These are phyloP conservation scores for Penicillium daleae DNA, from an alignment of 495 filamentous ascomycete species.

Conservation along the genomic window DNA sequence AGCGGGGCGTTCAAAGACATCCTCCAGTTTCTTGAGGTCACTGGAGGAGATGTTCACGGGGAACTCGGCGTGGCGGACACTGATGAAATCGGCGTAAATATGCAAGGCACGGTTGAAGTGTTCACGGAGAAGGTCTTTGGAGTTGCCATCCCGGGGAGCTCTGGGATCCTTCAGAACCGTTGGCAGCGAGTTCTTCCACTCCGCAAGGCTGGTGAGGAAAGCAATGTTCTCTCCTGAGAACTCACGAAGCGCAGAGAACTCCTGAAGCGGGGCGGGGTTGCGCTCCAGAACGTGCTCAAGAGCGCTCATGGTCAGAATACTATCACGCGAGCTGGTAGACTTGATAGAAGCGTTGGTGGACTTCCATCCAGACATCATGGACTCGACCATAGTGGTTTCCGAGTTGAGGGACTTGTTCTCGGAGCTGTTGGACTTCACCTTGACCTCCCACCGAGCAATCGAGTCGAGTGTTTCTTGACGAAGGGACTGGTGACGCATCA, in stretches of 20 bases:
- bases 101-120: conserved; percentile 57
- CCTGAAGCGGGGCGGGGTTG: conserved; percentile 57
- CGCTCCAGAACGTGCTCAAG: conserved; percentile 60
- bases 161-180: conserved; percentile 21
- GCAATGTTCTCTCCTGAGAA: conserved; percentile 72
- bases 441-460: conserved; percentile 39
- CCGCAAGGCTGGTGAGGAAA: conserved; percentile 61
- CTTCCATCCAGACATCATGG: conserved; percentile 39
- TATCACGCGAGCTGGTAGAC: conserved; percentile 34
- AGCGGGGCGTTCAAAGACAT: conserved; percentile 51
- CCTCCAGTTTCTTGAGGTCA: conserved; percentile 51
- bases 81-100: conserved; percentile 62
- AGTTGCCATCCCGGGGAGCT: conserved; percentile 22
- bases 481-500: conserved; percentile 54
- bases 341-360: conserved; percentile 36
- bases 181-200: conserved; percentile 52
- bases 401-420: conserved; percentile 37
- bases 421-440: conserved; percentile 28
- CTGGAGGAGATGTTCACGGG: conserved; percentile 63
- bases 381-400: conserved; percentile 36
- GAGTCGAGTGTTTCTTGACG: conserved; percentile 42
- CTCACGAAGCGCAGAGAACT: conserved; percentile 64
- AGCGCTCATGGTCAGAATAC: conserved; percentile 60
- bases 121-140: conserved; percentile 35
- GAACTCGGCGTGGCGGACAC: conserved; percentile 58